phyloP scores from a whole-genome alignment of 1,284 basidiomycete species.

The Hemileia vastatrix region DNA sequence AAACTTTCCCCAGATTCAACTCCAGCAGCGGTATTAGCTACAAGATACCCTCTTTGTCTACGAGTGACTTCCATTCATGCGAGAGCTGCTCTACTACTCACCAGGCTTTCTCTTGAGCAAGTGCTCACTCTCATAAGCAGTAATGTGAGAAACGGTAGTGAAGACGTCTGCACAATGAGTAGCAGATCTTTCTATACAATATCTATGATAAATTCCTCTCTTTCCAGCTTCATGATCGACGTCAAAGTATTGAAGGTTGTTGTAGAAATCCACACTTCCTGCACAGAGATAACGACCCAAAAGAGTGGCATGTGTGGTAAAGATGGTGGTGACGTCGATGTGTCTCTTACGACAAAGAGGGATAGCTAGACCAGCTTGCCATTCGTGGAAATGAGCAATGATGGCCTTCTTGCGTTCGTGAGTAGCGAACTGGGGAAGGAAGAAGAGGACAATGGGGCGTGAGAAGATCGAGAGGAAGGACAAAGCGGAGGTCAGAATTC shows the following conservation, averaged over 20 bases:
- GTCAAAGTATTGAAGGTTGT: slow-evolving; percentile 97
- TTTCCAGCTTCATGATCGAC: slow-evolving; percentile 98
- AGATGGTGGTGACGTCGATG: slow-evolving; percentile 90
- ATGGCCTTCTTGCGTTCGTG: slow-evolving; percentile 72
- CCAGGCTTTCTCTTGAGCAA: slow-evolving; percentile 84
- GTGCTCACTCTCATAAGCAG: slow-evolving; percentile 91
- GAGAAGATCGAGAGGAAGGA: too few relatives aligned
- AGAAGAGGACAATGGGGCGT: too few relatives aligned
- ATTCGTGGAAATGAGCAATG: slow-evolving; percentile 96
- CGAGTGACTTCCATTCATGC: neutral
- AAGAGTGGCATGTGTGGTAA: slow-evolving; percentile 88
- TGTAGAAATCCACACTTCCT: slow-evolving; percentile 95
- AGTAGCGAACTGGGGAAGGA: slow-evolving; percentile 64
- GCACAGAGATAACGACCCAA: slow-evolving; percentile 95
- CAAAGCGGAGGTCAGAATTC: too few relatives aligned
- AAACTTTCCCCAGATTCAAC: neutral
- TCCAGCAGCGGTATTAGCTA: too few relatives aligned
- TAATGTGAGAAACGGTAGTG: slow-evolving; percentile 94
- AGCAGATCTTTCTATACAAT: slow-evolving; percentile 90
- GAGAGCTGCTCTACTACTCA: slow-evolving; percentile 25
- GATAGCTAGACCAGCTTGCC: slow-evolving; percentile 95
- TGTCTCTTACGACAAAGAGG: slow-evolving; percentile 89
- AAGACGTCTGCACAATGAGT: slow-evolving; percentile 95
- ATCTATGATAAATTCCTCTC: slow-evolving; percentile 78
- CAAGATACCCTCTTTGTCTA: neutral